phyloP scores from a whole-genome alignment of 306 rosid species.

The Vicia sativa region DNA sequence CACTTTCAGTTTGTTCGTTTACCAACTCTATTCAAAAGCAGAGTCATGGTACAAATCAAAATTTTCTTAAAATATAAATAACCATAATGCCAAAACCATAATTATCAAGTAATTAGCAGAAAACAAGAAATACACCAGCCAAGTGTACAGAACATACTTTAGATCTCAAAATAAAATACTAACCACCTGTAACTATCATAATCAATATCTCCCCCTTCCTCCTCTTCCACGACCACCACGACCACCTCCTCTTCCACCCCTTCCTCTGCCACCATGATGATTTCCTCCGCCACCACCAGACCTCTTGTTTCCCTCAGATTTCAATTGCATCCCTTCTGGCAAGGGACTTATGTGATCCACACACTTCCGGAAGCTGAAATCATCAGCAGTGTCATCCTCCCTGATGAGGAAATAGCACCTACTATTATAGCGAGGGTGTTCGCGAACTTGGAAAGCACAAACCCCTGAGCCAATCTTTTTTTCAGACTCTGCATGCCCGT shows the following conservation, averaged over 20 bases:
- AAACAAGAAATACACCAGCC: conserved; percentile 12
- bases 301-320: conserved; percentile 57
- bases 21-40: background rate
- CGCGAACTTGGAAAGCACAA: conserved; percentile 67
- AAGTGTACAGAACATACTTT: conserved; percentile 4
- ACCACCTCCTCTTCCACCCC: conserved; percentile 53
- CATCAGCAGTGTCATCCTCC: conserved; percentile 72
- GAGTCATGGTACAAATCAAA: background rate
- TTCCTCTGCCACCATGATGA: conserved; percentile 59
- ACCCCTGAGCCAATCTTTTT: conserved; percentile 79
- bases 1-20: background rate
- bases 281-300: conserved; percentile 55
- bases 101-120: conserved; percentile 3
- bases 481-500: conserved; percentile 79
- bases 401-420: conserved; percentile 88
- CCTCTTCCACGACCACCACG: conserved; percentile 67
- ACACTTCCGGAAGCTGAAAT: conserved; percentile 96
- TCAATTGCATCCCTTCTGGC: conserved; percentile 75
- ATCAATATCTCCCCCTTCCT: conserved; percentile 67
- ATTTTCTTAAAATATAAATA: conserved; percentile 21
- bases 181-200: conserved; percentile 13
- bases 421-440: conserved; percentile 74
- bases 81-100: conserved; percentile 11
- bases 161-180: conserved; percentile 13
- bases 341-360: conserved; percentile 85